Conservation (phyloP, 2,329 filamentous ascomycete genomes). For the Penicillium olsonii region DNA sequence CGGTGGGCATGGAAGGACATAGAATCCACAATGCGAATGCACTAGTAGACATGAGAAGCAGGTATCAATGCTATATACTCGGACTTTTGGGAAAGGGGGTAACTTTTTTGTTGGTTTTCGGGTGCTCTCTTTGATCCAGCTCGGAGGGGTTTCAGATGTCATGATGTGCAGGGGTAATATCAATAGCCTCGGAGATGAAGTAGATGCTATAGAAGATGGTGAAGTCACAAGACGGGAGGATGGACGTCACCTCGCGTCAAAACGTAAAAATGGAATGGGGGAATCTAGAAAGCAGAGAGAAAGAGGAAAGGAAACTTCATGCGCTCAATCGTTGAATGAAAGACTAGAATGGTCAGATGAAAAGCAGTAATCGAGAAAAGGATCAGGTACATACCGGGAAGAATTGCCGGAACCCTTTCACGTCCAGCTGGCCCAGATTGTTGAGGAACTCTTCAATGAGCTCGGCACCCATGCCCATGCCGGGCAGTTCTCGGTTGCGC, state of each 20-base stretch:
- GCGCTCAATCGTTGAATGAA: constrained; percentile 50
- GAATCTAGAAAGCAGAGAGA: constrained; percentile 28
- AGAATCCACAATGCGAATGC: constrained; percentile 16
- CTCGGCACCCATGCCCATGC: constrained; percentile 50
- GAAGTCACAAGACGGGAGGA: constrained; percentile 16
- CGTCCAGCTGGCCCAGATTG: constrained; percentile 46
- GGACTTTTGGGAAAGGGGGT: constrained; percentile 3
- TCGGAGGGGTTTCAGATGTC: background rate
- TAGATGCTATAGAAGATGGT: constrained; percentile 20
- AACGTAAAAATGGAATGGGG: constrained; percentile 25
- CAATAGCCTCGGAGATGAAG: constrained; percentile 9
- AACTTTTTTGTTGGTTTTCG: constrained; percentile 8
- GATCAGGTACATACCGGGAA: constrained; percentile 42
- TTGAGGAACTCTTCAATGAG: constrained; percentile 51
- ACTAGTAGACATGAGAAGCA: background rate
- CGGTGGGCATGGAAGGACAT: background rate
- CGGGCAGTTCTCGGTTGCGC: constrained; percentile 46
- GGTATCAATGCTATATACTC: constrained; percentile 12
- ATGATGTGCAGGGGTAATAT: constrained; percentile 9
- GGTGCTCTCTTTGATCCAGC: constrained; percentile 12
- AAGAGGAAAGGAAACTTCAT: constrained; percentile 32
- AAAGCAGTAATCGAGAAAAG: background rate
- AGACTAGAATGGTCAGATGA: constrained; percentile 31
- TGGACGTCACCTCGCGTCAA: constrained; percentile 23
- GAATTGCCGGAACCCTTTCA: constrained; percentile 51